Evolutionary conservation across 768 basidiomycete species (phyloP).

Genomic region (Xerocomellus chrysenteron): DNA sequence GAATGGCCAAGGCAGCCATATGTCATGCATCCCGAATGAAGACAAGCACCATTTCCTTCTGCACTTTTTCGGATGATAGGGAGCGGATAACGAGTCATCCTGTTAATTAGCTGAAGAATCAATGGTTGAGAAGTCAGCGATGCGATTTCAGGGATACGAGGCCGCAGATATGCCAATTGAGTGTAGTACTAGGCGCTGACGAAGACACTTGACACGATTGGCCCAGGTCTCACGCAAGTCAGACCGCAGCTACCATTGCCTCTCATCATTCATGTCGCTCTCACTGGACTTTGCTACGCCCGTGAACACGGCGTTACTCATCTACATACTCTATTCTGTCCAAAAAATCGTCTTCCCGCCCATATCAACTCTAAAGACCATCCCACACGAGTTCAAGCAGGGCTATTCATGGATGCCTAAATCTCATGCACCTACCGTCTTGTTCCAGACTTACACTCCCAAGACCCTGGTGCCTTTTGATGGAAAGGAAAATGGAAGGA

Average conservation of each 20-base stretch:
- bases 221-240: constrained; percentile 22
- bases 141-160: too few relatives aligned
- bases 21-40: too few relatives aligned
- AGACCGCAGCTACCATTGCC: constrained; percentile 3
- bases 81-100: background rate
- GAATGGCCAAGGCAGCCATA: too few relatives aligned
- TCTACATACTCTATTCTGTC: constrained; percentile 77
- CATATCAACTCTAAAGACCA: constrained; percentile 43
- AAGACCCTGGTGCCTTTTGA: constrained; percentile 68
- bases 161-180: too few relatives aligned
- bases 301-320: constrained; percentile 72
- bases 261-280: constrained; percentile 28
- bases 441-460: constrained; percentile 79
- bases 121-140: too few relatives aligned
- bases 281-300: constrained; percentile 64
- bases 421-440: constrained; percentile 70
- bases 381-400: constrained; percentile 71
- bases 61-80: too few relatives aligned
- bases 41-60: too few relatives aligned
- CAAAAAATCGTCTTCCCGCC: constrained; percentile 74
- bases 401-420: constrained; percentile 94
- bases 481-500: constrained; percentile 64
- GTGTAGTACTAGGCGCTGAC: too few relatives aligned
- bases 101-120: background rate
- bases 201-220: too few relatives aligned